phyloP scores from a whole-genome alignment of 768 basidiomycete species.

The Lactarius pseudohatsudake region DNA sequence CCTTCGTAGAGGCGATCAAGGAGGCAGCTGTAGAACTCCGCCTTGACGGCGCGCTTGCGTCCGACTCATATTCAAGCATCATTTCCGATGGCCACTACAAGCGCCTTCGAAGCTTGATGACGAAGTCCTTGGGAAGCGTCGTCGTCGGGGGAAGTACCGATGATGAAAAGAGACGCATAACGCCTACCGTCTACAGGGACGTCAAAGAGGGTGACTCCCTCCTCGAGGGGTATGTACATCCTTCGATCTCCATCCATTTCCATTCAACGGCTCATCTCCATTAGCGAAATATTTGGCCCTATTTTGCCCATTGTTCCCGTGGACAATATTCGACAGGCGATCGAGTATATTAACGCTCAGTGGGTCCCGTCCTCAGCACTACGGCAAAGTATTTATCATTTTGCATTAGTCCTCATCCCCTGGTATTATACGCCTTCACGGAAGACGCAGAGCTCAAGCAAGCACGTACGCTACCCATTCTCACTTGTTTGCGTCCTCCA shows the following conservation, averaged over 20 bases:
- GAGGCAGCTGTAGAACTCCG: constrained; percentile 49
- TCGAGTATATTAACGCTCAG: constrained; percentile 55
- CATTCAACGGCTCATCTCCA: not conserved
- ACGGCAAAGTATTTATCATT: not conserved
- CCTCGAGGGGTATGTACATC: constrained; percentile 52
- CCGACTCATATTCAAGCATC: constrained; percentile 49
- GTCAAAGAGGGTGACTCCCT: constrained; percentile 56
- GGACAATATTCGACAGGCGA: constrained; percentile 52
- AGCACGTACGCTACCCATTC: constrained; percentile 11
- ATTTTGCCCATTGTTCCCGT: constrained; percentile 63
- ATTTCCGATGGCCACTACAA: constrained; percentile 54
- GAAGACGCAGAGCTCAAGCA: constrained; percentile 24
- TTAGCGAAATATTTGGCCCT: constrained; percentile 74
- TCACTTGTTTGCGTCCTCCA: not conserved
- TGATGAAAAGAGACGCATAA: constrained; percentile 45
- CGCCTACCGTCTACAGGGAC: constrained; percentile 59
- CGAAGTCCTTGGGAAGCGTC: constrained; percentile 54
- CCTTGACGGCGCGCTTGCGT: constrained; percentile 50
- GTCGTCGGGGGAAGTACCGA: constrained; percentile 52
- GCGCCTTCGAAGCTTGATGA: constrained; percentile 52
- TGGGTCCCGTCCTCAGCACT: constrained; percentile 32
- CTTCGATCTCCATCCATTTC: not conserved
- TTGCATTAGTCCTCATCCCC: constrained; percentile 22
- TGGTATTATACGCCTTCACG: constrained; percentile 28
- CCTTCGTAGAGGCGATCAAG: constrained; percentile 47